Percentiles rank a stretch among this genome's conserved stretches.
Evolutionary conservation across 2,329 filamentous ascomycete genomes (phyloP).

Genomic region (Penicillium sp.): DNA sequence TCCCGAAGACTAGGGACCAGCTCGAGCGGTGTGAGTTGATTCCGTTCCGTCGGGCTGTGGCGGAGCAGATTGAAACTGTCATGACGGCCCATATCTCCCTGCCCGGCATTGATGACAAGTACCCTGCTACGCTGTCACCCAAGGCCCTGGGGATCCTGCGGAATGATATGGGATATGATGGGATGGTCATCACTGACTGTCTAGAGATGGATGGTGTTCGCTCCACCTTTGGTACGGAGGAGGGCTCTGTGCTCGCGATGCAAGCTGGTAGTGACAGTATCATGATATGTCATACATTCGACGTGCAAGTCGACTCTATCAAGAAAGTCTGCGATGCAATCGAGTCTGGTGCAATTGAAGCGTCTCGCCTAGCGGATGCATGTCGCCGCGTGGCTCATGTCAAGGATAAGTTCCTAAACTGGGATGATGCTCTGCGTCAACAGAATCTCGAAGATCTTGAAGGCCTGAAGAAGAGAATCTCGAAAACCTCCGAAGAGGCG

Average conservation of each 20-base stretch:
- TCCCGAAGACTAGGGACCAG: conserved; percentile 40
- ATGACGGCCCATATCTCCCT: conserved; percentile 51
- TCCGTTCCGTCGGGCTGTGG: conserved; percentile 47
- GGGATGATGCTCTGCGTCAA: conserved; percentile 32
- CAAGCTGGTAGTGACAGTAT: conserved; percentile 49
- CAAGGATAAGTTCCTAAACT: conserved; percentile 41
- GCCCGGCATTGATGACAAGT: conserved; percentile 37
- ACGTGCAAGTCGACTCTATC: conserved; percentile 45
- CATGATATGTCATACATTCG: conserved; percentile 51
- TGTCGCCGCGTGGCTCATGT: conserved; percentile 37
- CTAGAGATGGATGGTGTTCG: conserved; percentile 50
- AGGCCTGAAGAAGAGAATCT: conserved; percentile 29
- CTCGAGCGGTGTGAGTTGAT: conserved; percentile 47
- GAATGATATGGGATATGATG: conserved; percentile 47
- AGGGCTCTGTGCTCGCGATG: conserved; percentile 44
- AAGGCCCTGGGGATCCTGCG: conserved; percentile 43
- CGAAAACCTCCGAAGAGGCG: conserved; percentile 34
- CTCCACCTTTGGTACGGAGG: conserved; percentile 45
- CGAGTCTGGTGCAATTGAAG: conserved; percentile 36
- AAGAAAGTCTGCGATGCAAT: conserved; percentile 42
- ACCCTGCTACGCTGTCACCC: conserved; percentile 45
- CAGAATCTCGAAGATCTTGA: conserved; percentile 21
- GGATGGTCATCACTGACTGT: conserved; percentile 50
- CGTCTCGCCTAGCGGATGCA: conserved; percentile 38
- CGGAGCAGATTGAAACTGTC: conserved; percentile 46